These are phyloP conservation scores for Cenococcum geophilum DNA, from an alignment of 495 filamentous ascomycete genomes.

Conservation along the genomic window DNA sequence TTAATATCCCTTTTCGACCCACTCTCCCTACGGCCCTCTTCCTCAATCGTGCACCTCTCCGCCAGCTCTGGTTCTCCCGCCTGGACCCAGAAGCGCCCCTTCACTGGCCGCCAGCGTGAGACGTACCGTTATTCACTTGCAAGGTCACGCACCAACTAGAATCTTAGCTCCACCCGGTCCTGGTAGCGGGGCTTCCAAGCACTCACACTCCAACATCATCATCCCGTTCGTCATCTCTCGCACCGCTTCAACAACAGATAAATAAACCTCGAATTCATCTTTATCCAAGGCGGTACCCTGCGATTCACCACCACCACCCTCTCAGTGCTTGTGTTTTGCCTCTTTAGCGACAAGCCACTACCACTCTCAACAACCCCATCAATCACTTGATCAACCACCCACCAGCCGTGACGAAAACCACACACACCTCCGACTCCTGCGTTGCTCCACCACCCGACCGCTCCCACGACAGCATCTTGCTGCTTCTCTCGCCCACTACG, in stretches of 20 bases:
- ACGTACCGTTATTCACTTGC: conserved; percentile 11
- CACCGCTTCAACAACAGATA: background rate
- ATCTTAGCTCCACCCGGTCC: conserved; percentile 8
- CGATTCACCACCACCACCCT: background rate
- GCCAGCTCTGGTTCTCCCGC: background rate
- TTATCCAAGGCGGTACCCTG: background rate
- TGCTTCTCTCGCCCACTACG: conserved; percentile 46
- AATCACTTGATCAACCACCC: conserved; percentile 17
- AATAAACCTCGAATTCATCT: background rate
- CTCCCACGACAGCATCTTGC: conserved; percentile 5
- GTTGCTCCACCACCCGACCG: background rate
- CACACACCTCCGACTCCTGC: conserved; percentile 15
- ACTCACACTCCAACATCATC: conserved; percentile 6
- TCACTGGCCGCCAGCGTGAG: background rate
- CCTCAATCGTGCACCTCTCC: background rate
- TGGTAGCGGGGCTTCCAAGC: conserved; percentile 10
- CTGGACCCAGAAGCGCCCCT: background rate
- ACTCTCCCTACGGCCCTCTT: background rate
- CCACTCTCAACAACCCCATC: conserved; percentile 15
- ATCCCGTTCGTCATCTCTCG: conserved; percentile 1
- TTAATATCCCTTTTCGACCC: background rate
- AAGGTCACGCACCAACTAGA: conserved; percentile 4
- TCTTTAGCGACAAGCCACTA: conserved; percentile 26
- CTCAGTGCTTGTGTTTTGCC: conserved; percentile 5
- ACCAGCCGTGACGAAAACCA: conserved; percentile 10